Evolutionary conservation across 257 asterid genomes (phyloP), one percentile per base, ranked within the genome.

Genomic region (Lantana camara): DNA sequence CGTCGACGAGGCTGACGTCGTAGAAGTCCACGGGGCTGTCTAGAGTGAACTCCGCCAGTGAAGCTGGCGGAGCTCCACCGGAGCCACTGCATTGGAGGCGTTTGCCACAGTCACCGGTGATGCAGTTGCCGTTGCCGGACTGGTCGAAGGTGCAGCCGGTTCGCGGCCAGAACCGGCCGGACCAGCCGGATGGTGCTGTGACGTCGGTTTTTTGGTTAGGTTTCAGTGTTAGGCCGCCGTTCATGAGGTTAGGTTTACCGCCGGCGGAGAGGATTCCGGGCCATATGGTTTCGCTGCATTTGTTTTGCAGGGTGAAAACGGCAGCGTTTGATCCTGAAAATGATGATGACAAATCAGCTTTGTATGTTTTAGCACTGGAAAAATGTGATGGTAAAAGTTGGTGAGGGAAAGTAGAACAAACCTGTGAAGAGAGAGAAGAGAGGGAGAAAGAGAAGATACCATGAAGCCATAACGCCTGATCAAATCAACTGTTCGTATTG

Each of bases 121-220:
- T 10, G 67, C 97, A 89, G 38, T 41, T 44, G 29, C 94, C 94
- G 14, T 56, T 63, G 45, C 89, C 88, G 2, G 85, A 73, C 21
- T 9, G 53, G 69, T 83, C 87, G 45, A 90, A 90, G 15, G 1
- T 55, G 85, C 96, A 90, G 42, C 85, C 84, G 15, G 35, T 85
- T 4, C 95, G 66, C 0, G 83, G 74, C 97, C 96, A 90, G 67
- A 90, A 67, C 4, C 88, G 95, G 68, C 97, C 97, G 1, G 97
- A 85, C 97, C 91, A 90, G 19, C 83, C 95, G 1, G 63, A 2
- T 14, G 95, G 95, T 5, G 85, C 83, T 2, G 19, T 4, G 13
- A 90, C 17, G 10, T 12, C 16, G 48, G 62, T 17, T 0, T 1
- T 29, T 11, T 64, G 58, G 9, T 58, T 27, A 0, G 84, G 82